Evolutionary conservation across 2,329 filamentous ascomycete species (phyloP).

Genomic region (Chrysosporium keratinophilum): DNA sequence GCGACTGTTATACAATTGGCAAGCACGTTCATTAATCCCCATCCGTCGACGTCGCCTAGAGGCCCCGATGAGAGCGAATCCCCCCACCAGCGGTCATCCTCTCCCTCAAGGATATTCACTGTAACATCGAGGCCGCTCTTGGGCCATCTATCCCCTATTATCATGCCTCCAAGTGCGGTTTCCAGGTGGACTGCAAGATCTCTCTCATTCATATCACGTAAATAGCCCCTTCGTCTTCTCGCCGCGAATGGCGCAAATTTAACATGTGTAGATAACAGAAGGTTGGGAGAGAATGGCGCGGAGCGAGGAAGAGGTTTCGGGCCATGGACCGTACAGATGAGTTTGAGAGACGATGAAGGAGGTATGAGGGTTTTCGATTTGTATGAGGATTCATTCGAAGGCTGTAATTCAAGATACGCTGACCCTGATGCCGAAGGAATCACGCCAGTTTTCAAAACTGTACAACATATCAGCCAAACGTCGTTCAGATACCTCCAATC

Average conservation of each 20-base stretch:
- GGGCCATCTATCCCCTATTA: slow-evolving; percentile 94
- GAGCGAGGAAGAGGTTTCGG: slow-evolving; percentile 82
- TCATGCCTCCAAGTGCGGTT: slow-evolving; percentile 74
- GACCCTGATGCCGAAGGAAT: slow-evolving; percentile 90
- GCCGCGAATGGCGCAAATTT: slow-evolving; percentile 96
- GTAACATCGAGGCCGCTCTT: slow-evolving; percentile 96
- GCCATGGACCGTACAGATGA: slow-evolving; percentile 87
- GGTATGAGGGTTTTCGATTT: slow-evolving; percentile 41
- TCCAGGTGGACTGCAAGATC: slow-evolving; percentile 87
- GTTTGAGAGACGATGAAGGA: slow-evolving; percentile 63
- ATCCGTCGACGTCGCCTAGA: slow-evolving; percentile 48
- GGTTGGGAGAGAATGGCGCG: slow-evolving; percentile 81
- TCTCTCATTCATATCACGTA: slow-evolving; percentile 74
- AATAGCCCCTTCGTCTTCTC: slow-evolving; percentile 67
- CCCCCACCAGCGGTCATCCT: slow-evolving; percentile 61
- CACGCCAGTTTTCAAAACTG: slow-evolving; percentile 82
- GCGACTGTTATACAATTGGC: slow-evolving; percentile 89
- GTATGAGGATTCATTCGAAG: slow-evolving; percentile 36
- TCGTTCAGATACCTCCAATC: not conserved
- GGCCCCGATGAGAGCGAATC: slow-evolving; percentile 42
- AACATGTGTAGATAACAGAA: slow-evolving; percentile 83
- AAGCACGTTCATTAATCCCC: slow-evolving; percentile 85
- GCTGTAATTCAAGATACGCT: slow-evolving; percentile 52
- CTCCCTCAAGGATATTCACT: slow-evolving; percentile 84
- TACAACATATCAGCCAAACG: slow-evolving; percentile 15